Base-by-base conservation (phyloP, 2,329 filamentous ascomycete genomes). In the Ceratocystis diversiconidia region DNA sequence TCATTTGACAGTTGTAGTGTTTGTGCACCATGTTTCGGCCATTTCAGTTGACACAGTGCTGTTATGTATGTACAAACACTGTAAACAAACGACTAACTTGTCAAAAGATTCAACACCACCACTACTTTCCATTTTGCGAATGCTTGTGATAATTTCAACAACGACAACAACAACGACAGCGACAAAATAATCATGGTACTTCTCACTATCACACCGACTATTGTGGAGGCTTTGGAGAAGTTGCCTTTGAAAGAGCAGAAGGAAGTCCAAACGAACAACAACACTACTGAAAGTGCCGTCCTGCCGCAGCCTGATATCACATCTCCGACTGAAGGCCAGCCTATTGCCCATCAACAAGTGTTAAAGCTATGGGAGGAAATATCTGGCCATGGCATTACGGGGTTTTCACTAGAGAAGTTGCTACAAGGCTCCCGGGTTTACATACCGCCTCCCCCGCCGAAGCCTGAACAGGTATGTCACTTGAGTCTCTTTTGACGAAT, bases 401-500 rank as follows among this genome's bases (percentile, higher is more conserved):
- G 70, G 12, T 79, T 76, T 67, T 83, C 79, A 17, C 79, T 97
- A 12, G 87, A 92, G 70, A 72, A 76, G 43, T 81, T 97, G 41
- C 79, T 97, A 8, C 82, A 79, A 65, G 89, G 90, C 59, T 84
- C 90, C 30, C 80, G 73, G 64, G 77, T 95, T 69, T 95, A 95
- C 74, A 75, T 85, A 8, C 83, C 89, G n/a, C 90, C 91, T n/a
- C 87, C 89, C 15, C 82, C 86, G 4, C 85, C 87, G 3, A 95
- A 91, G 72, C 82, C 85, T 2, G 86, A 91, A 72, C 88, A 87
- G 12, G 89, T 92, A 77, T 68, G 83, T 41, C 77, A 44, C n/a
- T 22, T 12, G 41, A 17, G 32, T 4, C 36, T 28, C 65, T 63
- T 63, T 28, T 15, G n/a, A 59, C 59, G 46, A 25, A 10, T 2